These are phyloP conservation scores for Penicillium thymicola DNA, from an alignment of 2,329 filamentous ascomycete genomes.

Conservation along the genomic window DNA sequence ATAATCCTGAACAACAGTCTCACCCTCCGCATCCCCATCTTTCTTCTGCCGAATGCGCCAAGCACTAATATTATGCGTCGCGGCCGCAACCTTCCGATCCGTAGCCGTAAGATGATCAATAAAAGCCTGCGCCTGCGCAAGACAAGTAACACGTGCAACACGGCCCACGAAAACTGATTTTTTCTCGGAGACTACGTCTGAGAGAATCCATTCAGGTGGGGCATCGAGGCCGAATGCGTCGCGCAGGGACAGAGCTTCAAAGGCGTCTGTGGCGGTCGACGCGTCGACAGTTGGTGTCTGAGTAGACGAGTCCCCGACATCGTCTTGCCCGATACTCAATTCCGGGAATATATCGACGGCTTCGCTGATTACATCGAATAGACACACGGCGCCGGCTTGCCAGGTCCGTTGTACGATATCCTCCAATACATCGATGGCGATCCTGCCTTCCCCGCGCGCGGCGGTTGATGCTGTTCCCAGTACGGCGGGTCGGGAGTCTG, in stretches of 20 bases:
- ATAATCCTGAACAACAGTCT: slow-evolving; percentile 74
- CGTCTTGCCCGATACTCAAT: slow-evolving; percentile 45
- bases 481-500: slow-evolving; percentile 67
- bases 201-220: slow-evolving; percentile 67
- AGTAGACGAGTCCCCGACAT: slow-evolving; percentile 14
- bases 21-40: slow-evolving; percentile 35
- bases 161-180: slow-evolving; percentile 87
- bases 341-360: slow-evolving; percentile 52
- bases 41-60: slow-evolving; percentile 68
- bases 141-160: slow-evolving; percentile 65
- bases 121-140: slow-evolving; percentile 67
- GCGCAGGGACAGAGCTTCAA: slow-evolving; percentile 28
- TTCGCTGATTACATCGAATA: slow-evolving; percentile 86
- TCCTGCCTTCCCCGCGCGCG: slow-evolving; percentile 67
- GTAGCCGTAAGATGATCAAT: slow-evolving; percentile 73
- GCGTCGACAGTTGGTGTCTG: slow-evolving; percentile 5
- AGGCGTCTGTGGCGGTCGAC: slow-evolving; percentile 15
- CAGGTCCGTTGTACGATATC: slow-evolving; percentile 67
- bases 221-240: slow-evolving; percentile 30
- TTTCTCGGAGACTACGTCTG: slow-evolving; percentile 70
- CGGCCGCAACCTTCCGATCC: slow-evolving; percentile 79
- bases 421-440: slow-evolving; percentile 66
- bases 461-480: slow-evolving; percentile 76
- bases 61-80: slow-evolving; percentile 93
- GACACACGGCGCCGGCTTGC: slow-evolving; percentile 70